phyloP scores from a whole-genome alignment of 2,329 filamentous ascomycete species.

The Trichoderma breve region DNA sequence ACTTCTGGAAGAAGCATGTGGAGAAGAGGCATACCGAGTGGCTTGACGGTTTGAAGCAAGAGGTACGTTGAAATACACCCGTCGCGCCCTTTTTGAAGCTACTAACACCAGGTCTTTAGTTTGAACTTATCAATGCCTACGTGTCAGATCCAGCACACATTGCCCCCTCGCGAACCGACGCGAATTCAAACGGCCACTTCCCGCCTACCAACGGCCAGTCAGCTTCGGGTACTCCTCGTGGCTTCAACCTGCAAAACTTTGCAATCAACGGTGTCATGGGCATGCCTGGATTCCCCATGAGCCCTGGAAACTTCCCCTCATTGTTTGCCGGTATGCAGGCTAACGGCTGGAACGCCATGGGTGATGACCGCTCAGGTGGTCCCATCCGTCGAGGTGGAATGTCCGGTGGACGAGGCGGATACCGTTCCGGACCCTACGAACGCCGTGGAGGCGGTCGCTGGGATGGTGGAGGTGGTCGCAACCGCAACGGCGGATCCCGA shows the following conservation, averaged over 20 bases:
- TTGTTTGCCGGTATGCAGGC: conserved; percentile 55
- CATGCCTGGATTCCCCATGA: conserved; percentile 58
- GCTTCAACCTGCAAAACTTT: conserved; percentile 82
- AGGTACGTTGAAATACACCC: conserved; percentile 58
- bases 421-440: conserved; percentile 72
- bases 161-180: conserved; percentile 86
- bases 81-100: neutral
- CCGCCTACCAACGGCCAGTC: conserved; percentile 74
- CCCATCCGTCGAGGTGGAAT: conserved; percentile 67
- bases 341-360: conserved; percentile 50
- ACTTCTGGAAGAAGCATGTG: conserved; percentile 97
- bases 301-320: conserved; percentile 46
- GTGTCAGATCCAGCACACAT: conserved; percentile 94
- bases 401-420: conserved; percentile 50
- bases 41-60: conserved; percentile 74
- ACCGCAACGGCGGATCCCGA: conserved; percentile 52
- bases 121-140: conserved; percentile 89
- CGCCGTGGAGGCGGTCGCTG: conserved; percentile 58
- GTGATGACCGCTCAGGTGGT: conserved; percentile 61
- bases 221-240: conserved; percentile 80
- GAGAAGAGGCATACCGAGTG: conserved; percentile 94
- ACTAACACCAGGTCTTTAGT: conserved; percentile 47
- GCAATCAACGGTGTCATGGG: conserved; percentile 58
- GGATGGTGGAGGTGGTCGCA: conserved; percentile 50
- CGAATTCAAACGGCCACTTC: conserved; percentile 95